Conservation (phyloP, 1,284 basidiomycete species). For the Rhodotorula sp. region DNA sequence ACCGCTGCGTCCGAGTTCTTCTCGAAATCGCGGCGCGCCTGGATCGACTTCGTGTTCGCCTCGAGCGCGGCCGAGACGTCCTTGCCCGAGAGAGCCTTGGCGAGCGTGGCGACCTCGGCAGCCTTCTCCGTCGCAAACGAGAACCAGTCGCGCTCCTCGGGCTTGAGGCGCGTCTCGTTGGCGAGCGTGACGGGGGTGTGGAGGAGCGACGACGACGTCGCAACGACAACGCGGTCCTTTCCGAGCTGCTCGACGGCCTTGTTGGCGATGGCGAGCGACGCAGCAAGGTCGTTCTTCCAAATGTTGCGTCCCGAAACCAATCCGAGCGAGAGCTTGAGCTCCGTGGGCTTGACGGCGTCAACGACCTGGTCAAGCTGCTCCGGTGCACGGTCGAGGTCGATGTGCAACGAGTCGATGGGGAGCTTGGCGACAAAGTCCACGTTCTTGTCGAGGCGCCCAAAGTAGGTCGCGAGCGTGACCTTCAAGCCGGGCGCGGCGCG, state of each 20-base stretch:
- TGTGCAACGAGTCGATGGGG: constrained; percentile 90
- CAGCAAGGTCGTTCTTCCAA: constrained; percentile 96
- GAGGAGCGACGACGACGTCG: constrained; percentile 95
- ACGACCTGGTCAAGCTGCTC: constrained; percentile 82
- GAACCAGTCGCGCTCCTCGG: constrained; percentile 96
- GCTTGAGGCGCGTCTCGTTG: constrained; percentile 86
- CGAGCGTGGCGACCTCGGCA: constrained; percentile 83
- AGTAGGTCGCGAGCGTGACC: constrained; percentile 82
- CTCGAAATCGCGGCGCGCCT: constrained; percentile 95
- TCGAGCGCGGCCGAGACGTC: constrained; percentile 68
- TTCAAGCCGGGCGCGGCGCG: constrained; percentile 72
- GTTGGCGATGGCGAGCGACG: constrained; percentile 77
- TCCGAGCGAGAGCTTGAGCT: constrained; percentile 86
- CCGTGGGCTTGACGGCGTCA: constrained; percentile 76
- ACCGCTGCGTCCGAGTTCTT: constrained; percentile 90
- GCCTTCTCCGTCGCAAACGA: constrained; percentile 98
- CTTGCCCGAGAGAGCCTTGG: constrained; percentile 75
- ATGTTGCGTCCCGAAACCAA: constrained; percentile 98
- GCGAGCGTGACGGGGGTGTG: constrained; percentile 96
- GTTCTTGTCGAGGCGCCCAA: constrained; percentile 92
- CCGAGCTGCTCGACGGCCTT: constrained; percentile 81
- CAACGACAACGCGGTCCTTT: constrained; percentile 76
- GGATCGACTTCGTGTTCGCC: constrained; percentile 87
- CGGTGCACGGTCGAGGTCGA: constrained; percentile 88
- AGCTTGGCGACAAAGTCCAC: constrained; percentile 86